Conservation (phyloP, 352 stramenopile genomes). For the Pythium utonaiense region DNA sequence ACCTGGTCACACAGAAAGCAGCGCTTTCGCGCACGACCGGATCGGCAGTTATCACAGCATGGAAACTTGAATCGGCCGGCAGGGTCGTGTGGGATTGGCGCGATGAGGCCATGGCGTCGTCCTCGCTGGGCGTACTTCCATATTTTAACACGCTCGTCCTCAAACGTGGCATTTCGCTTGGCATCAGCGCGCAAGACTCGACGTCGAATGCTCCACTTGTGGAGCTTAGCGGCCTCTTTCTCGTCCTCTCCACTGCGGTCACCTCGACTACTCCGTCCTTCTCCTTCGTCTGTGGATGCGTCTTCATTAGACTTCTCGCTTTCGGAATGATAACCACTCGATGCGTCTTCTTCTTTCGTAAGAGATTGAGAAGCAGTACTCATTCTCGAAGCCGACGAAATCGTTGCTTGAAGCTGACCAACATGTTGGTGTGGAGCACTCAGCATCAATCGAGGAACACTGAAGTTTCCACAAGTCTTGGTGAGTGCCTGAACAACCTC, state of each 20-base stretch:
- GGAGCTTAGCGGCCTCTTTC: neutral
- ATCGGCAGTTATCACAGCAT: conserved; percentile 49
- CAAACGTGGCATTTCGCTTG: conserved; percentile 27
- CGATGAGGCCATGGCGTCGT: conserved; percentile 54
- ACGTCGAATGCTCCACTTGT: conserved; percentile 37
- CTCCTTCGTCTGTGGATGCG: neutral
- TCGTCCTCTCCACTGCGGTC: neutral
- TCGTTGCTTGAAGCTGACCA: neutral
- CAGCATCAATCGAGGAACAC: neutral
- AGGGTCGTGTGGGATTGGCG: conserved; percentile 35
- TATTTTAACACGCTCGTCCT: conserved; percentile 38
- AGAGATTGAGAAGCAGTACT: neutral
- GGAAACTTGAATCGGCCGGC: conserved; percentile 38
- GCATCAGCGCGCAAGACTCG: conserved; percentile 31
- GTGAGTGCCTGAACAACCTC: conserved; percentile 37
- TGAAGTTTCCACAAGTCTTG: conserved; percentile 7
- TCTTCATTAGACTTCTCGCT: neutral
- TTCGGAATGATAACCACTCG: neutral
- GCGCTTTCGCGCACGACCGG: conserved; percentile 37
- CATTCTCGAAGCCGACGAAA: neutral
- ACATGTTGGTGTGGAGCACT: neutral
- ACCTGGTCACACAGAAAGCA: conserved; percentile 56
- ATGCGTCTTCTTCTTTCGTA: neutral
- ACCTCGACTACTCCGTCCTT: neutral
- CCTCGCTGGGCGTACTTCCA: conserved; percentile 31